A percentile compares a stretch with the other conserved stretches of the same genome.
phyloP scores from a whole-genome alignment of 345 rosid species.

The Psidium friedrichsthalianum region DNA sequence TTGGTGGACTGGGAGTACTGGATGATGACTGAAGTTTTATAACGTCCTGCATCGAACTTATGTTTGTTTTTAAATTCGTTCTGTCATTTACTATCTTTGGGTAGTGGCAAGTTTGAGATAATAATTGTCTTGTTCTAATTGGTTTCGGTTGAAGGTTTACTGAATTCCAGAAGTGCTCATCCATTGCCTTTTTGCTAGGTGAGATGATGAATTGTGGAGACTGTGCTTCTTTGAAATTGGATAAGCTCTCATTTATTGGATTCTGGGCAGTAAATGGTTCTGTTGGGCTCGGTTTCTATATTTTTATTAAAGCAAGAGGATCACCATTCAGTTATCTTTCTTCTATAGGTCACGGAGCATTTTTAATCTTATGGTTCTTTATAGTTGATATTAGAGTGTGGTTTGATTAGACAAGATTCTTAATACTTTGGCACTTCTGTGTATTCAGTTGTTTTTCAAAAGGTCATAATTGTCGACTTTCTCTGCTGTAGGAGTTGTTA shows the following conservation, averaged over 20 bases:
- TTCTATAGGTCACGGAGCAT: too few relatives aligned
- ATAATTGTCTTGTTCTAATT: not conserved
- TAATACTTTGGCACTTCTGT: too few relatives aligned
- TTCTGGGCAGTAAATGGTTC: not conserved
- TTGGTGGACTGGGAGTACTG: not conserved
- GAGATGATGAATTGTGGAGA: not conserved
- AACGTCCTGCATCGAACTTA: not conserved
- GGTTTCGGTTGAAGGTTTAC: not conserved
- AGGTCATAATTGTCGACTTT: too few relatives aligned
- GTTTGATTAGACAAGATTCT: too few relatives aligned
- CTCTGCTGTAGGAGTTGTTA: too few relatives aligned
- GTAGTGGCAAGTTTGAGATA: not conserved
- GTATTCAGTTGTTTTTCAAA: too few relatives aligned
- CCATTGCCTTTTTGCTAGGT: not conserved
- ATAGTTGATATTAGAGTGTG: too few relatives aligned
- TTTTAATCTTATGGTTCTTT: too few relatives aligned
- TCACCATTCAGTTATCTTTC: too few relatives aligned
- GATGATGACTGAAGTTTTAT: not conserved
- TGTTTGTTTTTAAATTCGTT: not conserved
- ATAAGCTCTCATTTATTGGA: not conserved
- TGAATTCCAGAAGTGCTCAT: not conserved
- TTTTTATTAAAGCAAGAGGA: too few relatives aligned
- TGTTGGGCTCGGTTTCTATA: too few relatives aligned
- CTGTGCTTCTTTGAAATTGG: not conserved
- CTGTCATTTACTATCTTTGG: not conserved